These are phyloP conservation scores for Starmerella powellii DNA, from an alignment of 805 yeast genomes.

Conservation along the genomic window DNA sequence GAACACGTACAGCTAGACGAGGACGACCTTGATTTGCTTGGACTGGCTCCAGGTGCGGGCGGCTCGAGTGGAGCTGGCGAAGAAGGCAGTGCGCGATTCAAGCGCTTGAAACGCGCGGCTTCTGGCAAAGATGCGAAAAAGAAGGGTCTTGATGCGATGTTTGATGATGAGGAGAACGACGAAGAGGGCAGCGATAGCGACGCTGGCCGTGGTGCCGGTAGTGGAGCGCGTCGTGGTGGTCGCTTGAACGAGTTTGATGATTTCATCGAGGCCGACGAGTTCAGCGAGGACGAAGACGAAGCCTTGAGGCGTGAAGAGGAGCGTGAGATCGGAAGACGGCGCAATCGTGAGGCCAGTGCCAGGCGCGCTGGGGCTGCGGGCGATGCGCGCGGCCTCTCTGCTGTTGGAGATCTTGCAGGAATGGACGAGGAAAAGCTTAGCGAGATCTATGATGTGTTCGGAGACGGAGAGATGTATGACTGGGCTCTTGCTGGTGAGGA, in stretches of 20 bases:
- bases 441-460: slow-evolving; percentile 88
- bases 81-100: slow-evolving; percentile 43
- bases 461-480: slow-evolving; percentile 93
- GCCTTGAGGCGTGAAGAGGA: slow-evolving; percentile 49
- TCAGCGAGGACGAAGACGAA: slow-evolving; percentile 54
- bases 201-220: background rate
- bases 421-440: slow-evolving; percentile 82
- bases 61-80: slow-evolving; percentile 22
- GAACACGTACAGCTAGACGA: slow-evolving; percentile 54
- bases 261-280: slow-evolving; percentile 94
- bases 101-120: slow-evolving; percentile 71
- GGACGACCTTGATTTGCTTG: slow-evolving; percentile 82
- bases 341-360: background rate
- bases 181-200: slow-evolving; percentile 26
- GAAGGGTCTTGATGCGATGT: slow-evolving; percentile 46
- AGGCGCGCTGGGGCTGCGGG: slow-evolving; percentile 5
- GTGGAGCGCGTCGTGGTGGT: background rate
- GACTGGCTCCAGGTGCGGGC: slow-evolving; percentile 29
- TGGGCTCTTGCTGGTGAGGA: slow-evolving; percentile 95
- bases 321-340: slow-evolving; percentile 30
- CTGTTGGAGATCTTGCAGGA: slow-evolving; percentile 30
- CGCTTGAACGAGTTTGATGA: slow-evolving; percentile 66
- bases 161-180: slow-evolving; percentile 45
- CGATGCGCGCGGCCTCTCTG: slow-evolving; percentile 12
- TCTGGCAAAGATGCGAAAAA: slow-evolving; percentile 21